Conservation (phyloP, 129 eudicot species). For the sunflower (Helianthus annuus) region DNA sequence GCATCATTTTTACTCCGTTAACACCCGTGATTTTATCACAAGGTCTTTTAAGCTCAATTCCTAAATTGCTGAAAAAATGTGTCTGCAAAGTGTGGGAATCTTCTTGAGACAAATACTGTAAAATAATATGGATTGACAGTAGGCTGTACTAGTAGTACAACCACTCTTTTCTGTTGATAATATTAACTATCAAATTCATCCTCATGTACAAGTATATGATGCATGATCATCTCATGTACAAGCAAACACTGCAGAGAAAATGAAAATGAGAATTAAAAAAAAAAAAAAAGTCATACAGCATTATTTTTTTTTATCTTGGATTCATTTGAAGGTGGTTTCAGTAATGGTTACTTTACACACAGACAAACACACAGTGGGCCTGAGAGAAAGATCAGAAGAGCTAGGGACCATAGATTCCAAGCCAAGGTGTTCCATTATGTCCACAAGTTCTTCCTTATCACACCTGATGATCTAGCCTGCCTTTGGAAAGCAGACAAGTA, state of each 20-base stretch:
- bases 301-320: conserved; percentile 21
- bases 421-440: conserved; percentile 34
- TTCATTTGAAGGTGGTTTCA: conserved; percentile 31
- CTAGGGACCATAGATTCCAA: conserved; percentile 47
- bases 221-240: conserved; percentile 24
- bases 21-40: not conserved
- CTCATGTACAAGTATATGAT: too few relatives aligned
- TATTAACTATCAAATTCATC: conserved; percentile 4
- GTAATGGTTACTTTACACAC: conserved; percentile 39
- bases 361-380: conserved; percentile 37
- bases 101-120: conserved; percentile 32
- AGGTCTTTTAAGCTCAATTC: conserved; percentile 28
- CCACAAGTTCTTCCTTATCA: conserved; percentile 37
- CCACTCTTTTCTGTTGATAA: conserved; percentile 12
- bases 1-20: too few relatives aligned
- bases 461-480: conserved; percentile 37
- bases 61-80: conserved; percentile 10
- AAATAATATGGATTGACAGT: conserved; percentile 18
- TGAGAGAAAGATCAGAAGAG: conserved; percentile 27
- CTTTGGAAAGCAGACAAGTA: conserved; percentile 35
- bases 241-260: conserved; percentile 17
- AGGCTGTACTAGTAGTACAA: conserved; percentile 9
- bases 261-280: not conserved
- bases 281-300: not conserved
- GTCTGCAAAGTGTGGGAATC: conserved; percentile 35